Evolutionary conservation across 805 yeast genomes (phyloP).

Genomic region (Kockiozyma suomiensis): DNA sequence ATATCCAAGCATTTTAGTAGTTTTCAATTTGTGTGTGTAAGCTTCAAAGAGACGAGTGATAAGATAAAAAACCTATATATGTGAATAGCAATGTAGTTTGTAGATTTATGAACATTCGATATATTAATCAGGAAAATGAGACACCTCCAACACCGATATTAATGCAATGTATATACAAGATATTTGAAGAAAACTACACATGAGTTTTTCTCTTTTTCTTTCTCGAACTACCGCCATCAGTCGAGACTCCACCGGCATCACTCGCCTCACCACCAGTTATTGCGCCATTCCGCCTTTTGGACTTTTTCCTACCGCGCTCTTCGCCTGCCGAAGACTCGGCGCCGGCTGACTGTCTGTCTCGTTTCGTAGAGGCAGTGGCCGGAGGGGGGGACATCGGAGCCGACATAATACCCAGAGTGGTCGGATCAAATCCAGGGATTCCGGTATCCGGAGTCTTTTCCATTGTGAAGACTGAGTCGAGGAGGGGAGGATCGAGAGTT

Average conservation of each 20-base stretch:
- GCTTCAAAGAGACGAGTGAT: too few species aligned
- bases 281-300: constrained; percentile 8
- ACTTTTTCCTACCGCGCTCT: constrained; percentile 9
- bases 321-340: constrained; percentile 29
- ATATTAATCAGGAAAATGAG: too few species aligned
- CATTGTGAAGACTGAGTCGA: constrained; percentile 57
- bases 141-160: too few species aligned
- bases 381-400: constrained; percentile 21
- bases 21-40: not conserved
- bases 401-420: constrained; percentile 52
- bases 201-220: not conserved
- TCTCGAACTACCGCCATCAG: constrained; percentile 17
- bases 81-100: too few species aligned
- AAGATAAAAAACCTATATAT: too few species aligned
- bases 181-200: not conserved
- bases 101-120: too few species aligned
- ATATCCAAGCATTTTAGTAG: not conserved
- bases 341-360: constrained; percentile 7
- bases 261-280: constrained; percentile 16
- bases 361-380: not conserved
- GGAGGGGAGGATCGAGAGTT: constrained; percentile 48
- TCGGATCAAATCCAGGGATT: constrained; percentile 73
- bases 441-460: constrained; percentile 70
- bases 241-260: constrained; percentile 16
- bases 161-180: not conserved